Evolutionary conservation across 805 yeast genomes (phyloP), one percentile per base, ranked within the genome.

Genomic region (Candida nemodendra): DNA sequence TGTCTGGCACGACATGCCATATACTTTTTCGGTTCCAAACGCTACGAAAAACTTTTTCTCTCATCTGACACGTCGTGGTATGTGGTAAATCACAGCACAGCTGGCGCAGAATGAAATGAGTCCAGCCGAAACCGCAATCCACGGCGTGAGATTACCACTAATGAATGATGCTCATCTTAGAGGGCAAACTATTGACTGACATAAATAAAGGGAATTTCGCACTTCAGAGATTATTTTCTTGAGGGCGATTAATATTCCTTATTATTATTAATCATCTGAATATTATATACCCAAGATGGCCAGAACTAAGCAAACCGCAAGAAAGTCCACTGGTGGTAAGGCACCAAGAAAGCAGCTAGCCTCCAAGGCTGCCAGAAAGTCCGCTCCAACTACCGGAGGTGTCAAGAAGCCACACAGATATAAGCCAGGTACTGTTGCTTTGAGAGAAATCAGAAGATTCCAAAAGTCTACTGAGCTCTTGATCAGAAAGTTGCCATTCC

Each of bases 401-500:
- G 93, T 85, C 59, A 84, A 84, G 81, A 84, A 84, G 70, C 93
- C 93, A 50, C 95, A 85, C 81, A 85, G 95, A 84, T 87, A 86
- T 76, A 84, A 84, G 85, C 95, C 95, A 72, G 95, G 95, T 81
- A 86, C 93, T 62, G 93, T 84, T 61, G 97, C 97, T 48, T 78
- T 88, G 67, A 83, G 95, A 75, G 98, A 91, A 76, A 87, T 93
- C 64, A 84, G 96, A 78, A 84, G 95, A 78, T 91, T 90, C 76
- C 98, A 91, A 75, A 86, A 88, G 66, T 84, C 95, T 44, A 90
- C 98, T 56, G 96, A 90, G 68, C 76, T 91, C 36, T 79, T 91
- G 70, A 87, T 91, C 70, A 85, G 95, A 78, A 91, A 91, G 70
- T 78, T 91, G 56, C 98, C 98, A 44, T 91, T 91, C 84, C 96